Percentiles rank a stretch among this genome's conserved stretches.
These are phyloP conservation scores for Cucurbita moschata DNA, from an alignment of 306 rosid genomes.

Conservation along the genomic window DNA sequence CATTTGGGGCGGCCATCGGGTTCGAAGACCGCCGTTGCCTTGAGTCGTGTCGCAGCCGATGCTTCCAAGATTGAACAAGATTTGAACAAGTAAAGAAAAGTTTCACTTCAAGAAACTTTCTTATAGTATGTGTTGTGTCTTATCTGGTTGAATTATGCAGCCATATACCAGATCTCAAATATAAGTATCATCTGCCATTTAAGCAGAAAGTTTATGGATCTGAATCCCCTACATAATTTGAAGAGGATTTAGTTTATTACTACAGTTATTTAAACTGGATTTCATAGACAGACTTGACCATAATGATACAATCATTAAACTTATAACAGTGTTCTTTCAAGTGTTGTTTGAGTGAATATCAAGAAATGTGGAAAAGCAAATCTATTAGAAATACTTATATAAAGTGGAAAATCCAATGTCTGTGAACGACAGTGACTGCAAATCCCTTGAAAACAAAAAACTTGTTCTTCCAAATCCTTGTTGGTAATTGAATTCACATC, in stretches of 20 bases:
- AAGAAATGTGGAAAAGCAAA: neutral
- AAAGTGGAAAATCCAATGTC: neutral
- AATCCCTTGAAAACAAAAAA: neutral
- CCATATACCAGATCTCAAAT: neutral
- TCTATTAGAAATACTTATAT: neutral
- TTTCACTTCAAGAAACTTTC: neutral
- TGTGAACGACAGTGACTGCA: neutral
- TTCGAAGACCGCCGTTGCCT: constrained; percentile 30
- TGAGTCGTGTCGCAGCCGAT: constrained; percentile 4
- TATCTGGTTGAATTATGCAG: neutral
- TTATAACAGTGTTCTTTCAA: neutral
- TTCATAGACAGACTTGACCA: neutral
- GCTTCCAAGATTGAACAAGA: neutral
- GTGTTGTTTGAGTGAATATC: neutral
- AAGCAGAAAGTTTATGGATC: neutral
- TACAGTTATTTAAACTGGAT: neutral
- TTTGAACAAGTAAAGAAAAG: no score
- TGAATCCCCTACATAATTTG: neutral
- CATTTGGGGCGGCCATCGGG: constrained; percentile 55
- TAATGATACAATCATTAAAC: neutral
- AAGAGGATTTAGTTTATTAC: neutral
- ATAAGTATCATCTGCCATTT: neutral
- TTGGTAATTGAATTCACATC: constrained; percentile 1
- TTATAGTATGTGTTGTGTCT: neutral
- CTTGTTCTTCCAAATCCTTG: constrained; percentile 1